Evolutionary conservation across 2,329 filamentous ascomycete genomes (phyloP).

Genomic region (Drechslerella stenobrocha): DNA sequence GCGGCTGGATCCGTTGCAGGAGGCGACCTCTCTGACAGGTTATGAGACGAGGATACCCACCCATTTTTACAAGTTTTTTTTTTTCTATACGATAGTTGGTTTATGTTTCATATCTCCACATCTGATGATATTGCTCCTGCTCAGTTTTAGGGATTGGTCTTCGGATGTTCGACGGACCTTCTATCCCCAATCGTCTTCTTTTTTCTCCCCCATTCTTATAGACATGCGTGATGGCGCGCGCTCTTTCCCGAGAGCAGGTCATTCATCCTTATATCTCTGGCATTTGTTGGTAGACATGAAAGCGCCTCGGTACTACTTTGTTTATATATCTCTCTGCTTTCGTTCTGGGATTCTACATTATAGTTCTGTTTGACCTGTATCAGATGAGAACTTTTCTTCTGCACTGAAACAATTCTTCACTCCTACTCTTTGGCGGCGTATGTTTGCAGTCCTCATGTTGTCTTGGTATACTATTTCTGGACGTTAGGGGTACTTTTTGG

Average conservation of each 20-base stretch:
- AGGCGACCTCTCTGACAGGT: conserved; percentile 67
- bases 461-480: not conserved
- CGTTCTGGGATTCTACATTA: conserved; percentile 11
- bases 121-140: not conserved
- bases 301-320: not conserved
- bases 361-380: not conserved
- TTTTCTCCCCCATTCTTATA: too few species aligned
- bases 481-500: conserved; percentile 19
- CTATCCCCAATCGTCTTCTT: too few species aligned
- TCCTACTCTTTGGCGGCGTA: not conserved
- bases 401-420: not conserved
- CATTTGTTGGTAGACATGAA: conserved; percentile 12
- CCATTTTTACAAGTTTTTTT: conserved; percentile 2
- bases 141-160: too few species aligned
- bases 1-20: conserved; percentile 76
- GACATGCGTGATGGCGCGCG: too few species aligned
- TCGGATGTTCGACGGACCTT: too few species aligned
- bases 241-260: too few species aligned
- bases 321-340: not conserved
- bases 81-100: too few species aligned
- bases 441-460: not conserved
- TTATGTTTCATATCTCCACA: not conserved
- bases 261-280: too few species aligned
- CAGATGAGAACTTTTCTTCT: not conserved
- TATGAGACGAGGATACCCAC: conserved; percentile 52